Base-by-base conservation (phyloP, 345 rosid species). In the Syzygium aromaticum region DNA sequence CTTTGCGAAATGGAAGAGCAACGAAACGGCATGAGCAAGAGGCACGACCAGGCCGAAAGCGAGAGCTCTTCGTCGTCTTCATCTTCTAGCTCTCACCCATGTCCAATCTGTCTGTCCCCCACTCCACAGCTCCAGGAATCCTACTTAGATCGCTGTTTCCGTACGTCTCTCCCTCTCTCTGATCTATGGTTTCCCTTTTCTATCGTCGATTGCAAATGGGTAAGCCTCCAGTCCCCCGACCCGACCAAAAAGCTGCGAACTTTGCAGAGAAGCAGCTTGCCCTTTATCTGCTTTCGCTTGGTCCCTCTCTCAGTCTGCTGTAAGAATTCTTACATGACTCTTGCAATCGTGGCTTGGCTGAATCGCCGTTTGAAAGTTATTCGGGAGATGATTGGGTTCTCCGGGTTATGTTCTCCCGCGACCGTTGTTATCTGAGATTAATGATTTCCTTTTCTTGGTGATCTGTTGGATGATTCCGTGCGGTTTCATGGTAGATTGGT, bases 141-240 rank as follows among this genome's bases (percentile, higher is more conserved):
- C 33, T 98, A 95, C 88, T 95, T 96, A 10, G 99, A 98, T 88
- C 90, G 88, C 25, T 98, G 99, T 89, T 93, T 96, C 89, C 99
- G 99, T 98, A 90, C 27, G 92, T 87, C 59, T 89, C 88, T 86
- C 52, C 17, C 88, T 85, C 87, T 85, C 59, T 77, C 84, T 63
- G 67, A 46, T 0, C 13, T 30, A 83, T 27, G 53, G 49, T 77
- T 52, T 14, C 86, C 22, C 27, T 54, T 51, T 25, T 80, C 28
- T 40, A 77, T 25, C 8, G 6, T 83, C 54, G 51, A 63, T 49
- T 33, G 30, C 54, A 22, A 40, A 14, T 33, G 83, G 53, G 56
- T 49, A 86, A 51, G 30, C 38, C 25, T 73, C 82, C 1, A 73
- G 0, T 19, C 82, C 49, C 27, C 38, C 82, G 38, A 38, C 10